These are phyloP conservation scores for Nelumbo lutea DNA, from an alignment of 164 flowering plant genomes.

Conservation along the genomic window DNA sequence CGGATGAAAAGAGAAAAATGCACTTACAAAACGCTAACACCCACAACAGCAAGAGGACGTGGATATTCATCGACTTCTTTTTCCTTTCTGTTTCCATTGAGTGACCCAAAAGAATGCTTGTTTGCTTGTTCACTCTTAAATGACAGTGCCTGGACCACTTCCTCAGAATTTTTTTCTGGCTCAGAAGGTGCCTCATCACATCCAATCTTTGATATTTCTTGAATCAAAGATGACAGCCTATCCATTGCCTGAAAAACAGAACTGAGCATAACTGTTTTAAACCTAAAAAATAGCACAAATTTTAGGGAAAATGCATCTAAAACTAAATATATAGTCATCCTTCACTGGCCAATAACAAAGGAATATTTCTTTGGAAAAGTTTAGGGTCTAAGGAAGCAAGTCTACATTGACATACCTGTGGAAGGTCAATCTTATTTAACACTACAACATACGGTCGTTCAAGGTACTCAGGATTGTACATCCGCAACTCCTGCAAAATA, in stretches of 20 bases:
- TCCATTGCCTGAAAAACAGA: constrained; percentile 50
- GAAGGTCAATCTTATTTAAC: constrained; percentile 89
- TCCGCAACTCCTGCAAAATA: constrained; percentile 74
- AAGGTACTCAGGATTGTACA: constrained; percentile 96
- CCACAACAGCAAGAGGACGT: constrained; percentile 80
- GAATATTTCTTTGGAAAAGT: not conserved
- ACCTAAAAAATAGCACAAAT: not conserved
- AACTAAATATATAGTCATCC: too few relatives aligned
- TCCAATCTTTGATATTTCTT: constrained; percentile 69
- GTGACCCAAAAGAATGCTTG: constrained; percentile 15
- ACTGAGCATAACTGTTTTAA: not conserved
- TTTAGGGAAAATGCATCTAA: not conserved
- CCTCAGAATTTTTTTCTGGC: constrained; percentile 20
- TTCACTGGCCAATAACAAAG: too few relatives aligned
- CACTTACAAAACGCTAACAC: constrained; percentile 89
- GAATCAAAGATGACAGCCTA: constrained; percentile 52
- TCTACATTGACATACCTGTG: constrained; percentile 46
- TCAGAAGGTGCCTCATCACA: constrained; percentile 25
- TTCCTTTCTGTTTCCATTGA: constrained; percentile 27
- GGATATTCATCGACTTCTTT: constrained; percentile 82
- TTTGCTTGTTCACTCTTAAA: constrained; percentile 20
- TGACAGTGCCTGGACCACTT: constrained; percentile 16
- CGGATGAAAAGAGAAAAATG: not conserved
- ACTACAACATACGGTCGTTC: constrained; percentile 86
- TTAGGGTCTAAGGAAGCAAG: not conserved